These are phyloP conservation scores for Amoebophrya sp. DNA, from an alignment of 169 alveolate species.

Conservation along the genomic window DNA sequence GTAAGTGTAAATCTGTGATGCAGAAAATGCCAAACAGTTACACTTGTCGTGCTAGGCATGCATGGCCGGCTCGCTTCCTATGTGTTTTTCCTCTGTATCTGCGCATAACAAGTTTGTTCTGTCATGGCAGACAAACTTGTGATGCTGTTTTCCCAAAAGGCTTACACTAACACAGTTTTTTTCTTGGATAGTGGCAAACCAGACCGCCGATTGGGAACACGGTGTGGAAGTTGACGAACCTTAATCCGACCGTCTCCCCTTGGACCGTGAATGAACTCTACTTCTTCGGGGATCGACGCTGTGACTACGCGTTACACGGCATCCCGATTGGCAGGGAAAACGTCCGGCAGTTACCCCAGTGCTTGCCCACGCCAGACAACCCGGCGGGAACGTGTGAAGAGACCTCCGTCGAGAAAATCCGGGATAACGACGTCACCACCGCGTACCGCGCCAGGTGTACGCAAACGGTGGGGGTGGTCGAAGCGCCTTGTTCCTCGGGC, in stretches of 20 bases:
- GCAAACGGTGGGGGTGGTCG: neutral
- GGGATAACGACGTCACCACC: neutral
- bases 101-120: no score
- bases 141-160: no score
- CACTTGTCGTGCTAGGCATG: no score
- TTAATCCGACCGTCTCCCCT: neutral
- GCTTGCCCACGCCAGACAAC: no score
- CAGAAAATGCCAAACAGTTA: no score
- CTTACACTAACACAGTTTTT: no score
- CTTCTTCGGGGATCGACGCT: constrained; percentile 8
- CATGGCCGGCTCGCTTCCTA: no score
- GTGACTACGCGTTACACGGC: neutral
- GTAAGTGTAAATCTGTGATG: no score
- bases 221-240: neutral
- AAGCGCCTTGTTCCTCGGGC: neutral
- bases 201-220: neutral
- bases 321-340: neutral
- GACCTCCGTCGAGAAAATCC: neutral
- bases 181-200: no score
- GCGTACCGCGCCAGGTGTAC: neutral
- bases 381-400: neutral
- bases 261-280: constrained; percentile 12
- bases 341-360: neutral
- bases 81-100: no score
- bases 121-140: no score